A percentile compares a stretch with the other conserved stretches of the same genome.
These are phyloP conservation scores for Penicillium italicum DNA, from an alignment of 2,329 filamentous ascomycete genomes.

Conservation along the genomic window DNA sequence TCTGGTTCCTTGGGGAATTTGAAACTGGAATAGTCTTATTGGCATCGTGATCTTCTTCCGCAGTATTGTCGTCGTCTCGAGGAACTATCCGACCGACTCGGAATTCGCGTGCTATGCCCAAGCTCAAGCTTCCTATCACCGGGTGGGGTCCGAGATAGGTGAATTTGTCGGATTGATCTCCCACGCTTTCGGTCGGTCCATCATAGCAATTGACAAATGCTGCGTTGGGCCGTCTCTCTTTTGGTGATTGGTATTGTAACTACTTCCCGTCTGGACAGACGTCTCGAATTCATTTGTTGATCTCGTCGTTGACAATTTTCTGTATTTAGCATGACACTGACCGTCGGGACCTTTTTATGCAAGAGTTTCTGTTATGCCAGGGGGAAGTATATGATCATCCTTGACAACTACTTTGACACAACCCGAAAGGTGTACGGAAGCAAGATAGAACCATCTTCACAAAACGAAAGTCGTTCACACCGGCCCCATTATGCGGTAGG, in stretches of 20 bases:
- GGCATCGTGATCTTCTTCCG: slow-evolving; percentile 14
- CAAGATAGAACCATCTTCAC: too few species aligned
- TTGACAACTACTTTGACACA: too few species aligned
- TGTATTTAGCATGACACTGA: slow-evolving; percentile 68
- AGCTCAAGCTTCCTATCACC: slow-evolving; percentile 82
- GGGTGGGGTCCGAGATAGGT: slow-evolving; percentile 88
- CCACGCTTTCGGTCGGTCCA: slow-evolving; percentile 75
- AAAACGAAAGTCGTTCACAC: too few species aligned
- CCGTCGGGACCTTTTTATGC: too few species aligned
- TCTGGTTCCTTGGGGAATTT: slow-evolving; percentile 31
- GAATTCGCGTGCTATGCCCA: slow-evolving; percentile 92
- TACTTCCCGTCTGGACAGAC: slow-evolving; percentile 68
- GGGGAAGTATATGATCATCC: too few species aligned
- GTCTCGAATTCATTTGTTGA: slow-evolving; percentile 65
- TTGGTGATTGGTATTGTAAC: slow-evolving; percentile 70
- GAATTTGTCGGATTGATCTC: slow-evolving; percentile 88
- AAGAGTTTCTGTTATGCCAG: too few species aligned
- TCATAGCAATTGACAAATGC: slow-evolving; percentile 94
- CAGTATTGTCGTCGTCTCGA: slow-evolving; percentile 48
- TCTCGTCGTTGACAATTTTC: slow-evolving; percentile 70
- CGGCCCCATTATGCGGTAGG: too few species aligned
- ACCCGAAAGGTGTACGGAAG: too few species aligned
- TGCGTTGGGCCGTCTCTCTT: slow-evolving; percentile 77
- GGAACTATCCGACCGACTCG: slow-evolving; percentile 74
- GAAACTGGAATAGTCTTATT: slow-evolving; percentile 5